These are phyloP conservation scores for Naganishia cerealis DNA, from an alignment of 1,284 basidiomycete species.

Conservation along the genomic window DNA sequence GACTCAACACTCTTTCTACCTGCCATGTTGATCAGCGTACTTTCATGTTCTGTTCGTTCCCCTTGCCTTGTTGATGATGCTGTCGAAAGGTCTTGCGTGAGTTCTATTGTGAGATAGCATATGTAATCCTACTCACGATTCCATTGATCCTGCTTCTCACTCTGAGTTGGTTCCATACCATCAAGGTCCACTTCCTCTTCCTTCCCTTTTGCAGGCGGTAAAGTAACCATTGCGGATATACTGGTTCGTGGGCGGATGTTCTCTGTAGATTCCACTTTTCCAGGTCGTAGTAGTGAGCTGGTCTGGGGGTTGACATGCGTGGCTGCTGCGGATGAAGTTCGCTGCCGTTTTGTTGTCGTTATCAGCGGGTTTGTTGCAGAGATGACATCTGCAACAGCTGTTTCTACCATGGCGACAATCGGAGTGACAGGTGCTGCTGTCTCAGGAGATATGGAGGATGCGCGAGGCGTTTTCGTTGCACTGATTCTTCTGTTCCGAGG, in stretches of 20 bases:
- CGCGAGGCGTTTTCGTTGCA: background rate
- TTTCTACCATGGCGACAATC: background rate
- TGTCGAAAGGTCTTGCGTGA: conserved; percentile 9
- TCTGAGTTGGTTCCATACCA: background rate
- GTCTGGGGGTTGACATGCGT: background rate
- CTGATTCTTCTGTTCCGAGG: conserved; percentile 21
- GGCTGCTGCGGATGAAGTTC: background rate
- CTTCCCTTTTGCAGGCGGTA: conserved; percentile 27
- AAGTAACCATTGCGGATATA: conserved; percentile 13
- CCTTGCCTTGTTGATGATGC: conserved; percentile 8
- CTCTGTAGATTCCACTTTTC: conserved; percentile 17
- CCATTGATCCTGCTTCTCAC: background rate
- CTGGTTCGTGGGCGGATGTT: conserved; percentile 11
- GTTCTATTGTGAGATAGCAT: background rate
- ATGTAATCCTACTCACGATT: conserved; percentile 3
- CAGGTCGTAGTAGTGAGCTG: background rate
- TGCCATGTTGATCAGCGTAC: conserved; percentile 23
- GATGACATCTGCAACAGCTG: background rate
- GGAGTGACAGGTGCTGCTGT: background rate
- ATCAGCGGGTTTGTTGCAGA: background rate
- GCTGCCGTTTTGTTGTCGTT: background rate
- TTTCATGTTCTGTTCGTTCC: conserved; percentile 20
- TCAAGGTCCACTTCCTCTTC: conserved; percentile 25
- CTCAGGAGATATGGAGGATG: background rate
- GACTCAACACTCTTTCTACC: conserved; percentile 12